These are phyloP conservation scores for Rhizopus sp. DNA, from an alignment of 371 early-diverging fungal genomes.

Conservation along the genomic window DNA sequence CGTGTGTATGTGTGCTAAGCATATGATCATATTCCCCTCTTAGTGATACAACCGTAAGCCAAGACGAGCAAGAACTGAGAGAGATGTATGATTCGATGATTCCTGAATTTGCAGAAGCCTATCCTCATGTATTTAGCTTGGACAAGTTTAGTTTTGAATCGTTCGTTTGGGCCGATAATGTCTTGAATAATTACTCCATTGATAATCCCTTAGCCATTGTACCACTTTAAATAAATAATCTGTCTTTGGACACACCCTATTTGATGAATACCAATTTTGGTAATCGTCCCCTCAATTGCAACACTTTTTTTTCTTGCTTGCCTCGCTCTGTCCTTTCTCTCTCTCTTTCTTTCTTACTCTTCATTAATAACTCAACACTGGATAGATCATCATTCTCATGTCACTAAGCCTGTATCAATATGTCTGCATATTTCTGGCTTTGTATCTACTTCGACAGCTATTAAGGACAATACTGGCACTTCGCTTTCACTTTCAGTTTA, in stretches of 20 bases:
- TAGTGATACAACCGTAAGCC: constrained; percentile 4
- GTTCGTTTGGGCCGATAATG: constrained; percentile 45
- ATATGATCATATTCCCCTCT: background rate
- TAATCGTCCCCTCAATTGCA: background rate
- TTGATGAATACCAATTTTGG: background rate
- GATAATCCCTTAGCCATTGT: constrained; percentile 35
- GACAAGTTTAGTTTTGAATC: constrained; percentile 32
- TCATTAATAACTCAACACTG: background rate
- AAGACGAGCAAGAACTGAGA: constrained; percentile 34
- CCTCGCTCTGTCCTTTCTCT: background rate
- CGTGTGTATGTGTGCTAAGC: background rate
- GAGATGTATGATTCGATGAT: constrained; percentile 49
- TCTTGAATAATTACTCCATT: constrained; percentile 34
- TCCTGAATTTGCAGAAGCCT: constrained; percentile 42
- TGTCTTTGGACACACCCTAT: no score
- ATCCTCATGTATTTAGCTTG: constrained; percentile 37
- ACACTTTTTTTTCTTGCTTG: background rate
- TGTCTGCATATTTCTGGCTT: constrained; percentile 10
- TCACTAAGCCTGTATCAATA: constrained; percentile 16
- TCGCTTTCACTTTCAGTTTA: constrained; percentile 43
- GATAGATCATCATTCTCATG: constrained; percentile 7
- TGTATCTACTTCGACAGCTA: constrained; percentile 9
- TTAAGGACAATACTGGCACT: constrained; percentile 24
- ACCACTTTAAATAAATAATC: constrained; percentile 25
- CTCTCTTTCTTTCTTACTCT: background rate